phyloP scores from a whole-genome alignment of 1,284 basidiomycete species.

The Melanopsichium pennsylvanicum region DNA sequence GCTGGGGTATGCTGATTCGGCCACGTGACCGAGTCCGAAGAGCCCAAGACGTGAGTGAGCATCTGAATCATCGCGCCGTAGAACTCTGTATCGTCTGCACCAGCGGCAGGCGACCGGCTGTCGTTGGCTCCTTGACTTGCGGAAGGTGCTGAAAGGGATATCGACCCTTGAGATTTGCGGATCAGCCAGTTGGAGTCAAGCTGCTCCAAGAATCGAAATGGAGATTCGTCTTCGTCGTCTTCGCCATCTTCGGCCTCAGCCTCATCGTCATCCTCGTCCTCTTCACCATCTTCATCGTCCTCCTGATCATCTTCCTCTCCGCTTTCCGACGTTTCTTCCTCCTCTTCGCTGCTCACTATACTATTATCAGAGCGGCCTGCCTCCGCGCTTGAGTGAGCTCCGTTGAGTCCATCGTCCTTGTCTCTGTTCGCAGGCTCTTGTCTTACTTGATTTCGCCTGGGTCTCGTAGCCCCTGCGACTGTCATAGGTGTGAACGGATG shows the following conservation, averaged over 20 bases:
- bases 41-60: conserved; percentile 55
- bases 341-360: background rate
- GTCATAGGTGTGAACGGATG: conserved; percentile 3
- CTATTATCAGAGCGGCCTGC: background rate
- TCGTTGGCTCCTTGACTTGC: background rate
- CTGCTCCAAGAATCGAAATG: conserved; percentile 34
- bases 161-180: background rate
- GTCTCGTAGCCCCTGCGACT: conserved; percentile 6
- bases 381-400: background rate
- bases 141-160: background rate
- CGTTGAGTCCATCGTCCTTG: background rate
- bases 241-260: conserved; percentile 16
- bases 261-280: conserved; percentile 12
- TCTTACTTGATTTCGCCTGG: background rate
- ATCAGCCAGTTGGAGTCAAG: conserved; percentile 29
- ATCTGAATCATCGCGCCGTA: conserved; percentile 57
- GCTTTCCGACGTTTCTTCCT: no score
- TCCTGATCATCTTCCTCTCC: conserved; percentile 9
- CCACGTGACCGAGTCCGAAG: conserved; percentile 45
- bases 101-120: conserved; percentile 8
- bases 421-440: background rate
- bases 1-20: conserved; percentile 32
- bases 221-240: conserved; percentile 38
- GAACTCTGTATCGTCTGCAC: conserved; percentile 41
- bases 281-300: conserved; percentile 10